Base-by-base conservation (phyloP, 2,329 filamentous ascomycete species). In the Elsinoe necatrix region DNA sequence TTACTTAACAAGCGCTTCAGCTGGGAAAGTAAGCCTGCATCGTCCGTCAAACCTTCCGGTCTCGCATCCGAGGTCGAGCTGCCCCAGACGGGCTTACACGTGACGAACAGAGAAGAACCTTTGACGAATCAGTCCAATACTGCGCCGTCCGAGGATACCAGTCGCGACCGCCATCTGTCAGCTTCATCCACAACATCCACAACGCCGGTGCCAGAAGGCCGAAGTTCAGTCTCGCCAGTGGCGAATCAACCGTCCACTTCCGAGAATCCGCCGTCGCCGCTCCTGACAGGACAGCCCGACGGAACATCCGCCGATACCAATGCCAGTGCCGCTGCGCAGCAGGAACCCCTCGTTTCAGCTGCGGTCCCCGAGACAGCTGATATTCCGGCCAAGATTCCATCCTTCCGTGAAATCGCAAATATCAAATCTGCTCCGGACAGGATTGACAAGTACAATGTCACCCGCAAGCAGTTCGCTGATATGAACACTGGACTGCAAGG, bases 381-480 rank as follows among this genome's bases (percentile, higher is more conserved):
- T 7, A 37, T 31, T 20, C n/a, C 39, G 31, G 41, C 41, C 41
- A 78, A 74, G 47, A 73, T 80, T 35, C 77, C 80, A 61, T 75
- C 79, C 1, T 91, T 95, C 71, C 81, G 84, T 52, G 86, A 95
- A 58, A 95, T 96, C 59, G 77, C 89, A 64, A 82, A 80, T 7
- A 77, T 93, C 51, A 77, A 80, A 14, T 81, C 80, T 1, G 70
- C 83, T 0, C 69, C 77, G 12, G 84, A 93, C 62, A 83, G 90
- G 18, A 87, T 93, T 59, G 75, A 78, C 42, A 84, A 83, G 12
- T 95, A 87, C 68, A 81, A 88, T 58, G 80, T 85, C 58, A 86
- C 87, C 0, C 81, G 89, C 43, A 73, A 80, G 14, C 80, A 86
- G 45, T 89, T 90, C 68, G 84, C 86, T 0, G 69, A 73, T 11